Percentiles rank a stretch among this genome's conserved stretches.
Evolutionary conservation across 345 rosid species (phyloP).

Genomic region (Populus pruinosa): DNA sequence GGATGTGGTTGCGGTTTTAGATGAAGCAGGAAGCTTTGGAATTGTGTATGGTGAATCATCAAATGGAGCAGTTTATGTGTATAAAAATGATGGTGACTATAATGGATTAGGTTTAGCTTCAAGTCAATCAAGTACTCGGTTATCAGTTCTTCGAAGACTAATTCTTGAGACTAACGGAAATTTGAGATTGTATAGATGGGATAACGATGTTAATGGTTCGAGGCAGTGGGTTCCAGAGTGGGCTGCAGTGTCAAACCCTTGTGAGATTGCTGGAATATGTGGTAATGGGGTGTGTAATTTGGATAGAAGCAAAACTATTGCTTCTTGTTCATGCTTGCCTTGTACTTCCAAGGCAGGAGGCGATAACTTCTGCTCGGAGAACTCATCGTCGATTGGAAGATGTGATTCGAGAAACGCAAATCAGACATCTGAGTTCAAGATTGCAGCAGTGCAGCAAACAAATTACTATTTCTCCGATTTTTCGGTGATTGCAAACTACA

Average conservation of each 20-base stretch:
- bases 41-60: conserved; percentile 75
- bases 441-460: conserved; percentile 64
- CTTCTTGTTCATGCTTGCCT: conserved; percentile 70
- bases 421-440: conserved; percentile 36
- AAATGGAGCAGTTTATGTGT: conserved; percentile 69
- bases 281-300: conserved; percentile 79
- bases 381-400: conserved; percentile 42
- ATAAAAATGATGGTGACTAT: conserved; percentile 62
- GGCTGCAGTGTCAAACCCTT: conserved; percentile 92
- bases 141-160: conserved; percentile 48
- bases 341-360: conserved; percentile 47
- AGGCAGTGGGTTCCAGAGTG: conserved; percentile 82
- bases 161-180: conserved; percentile 77
- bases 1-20: conserved; percentile 63
- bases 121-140: conserved; percentile 27
- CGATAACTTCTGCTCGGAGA: conserved; percentile 41
- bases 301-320: conserved; percentile 66
- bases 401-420: conserved; percentile 38
- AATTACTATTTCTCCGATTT: conserved; percentile 64
- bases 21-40: conserved; percentile 81
- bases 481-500: conserved; percentile 65
- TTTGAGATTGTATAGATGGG: conserved; percentile 77
- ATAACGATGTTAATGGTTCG: conserved; percentile 69
- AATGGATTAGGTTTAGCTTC: conserved; percentile 38
- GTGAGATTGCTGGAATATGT: conserved; percentile 80